A percentile compares a stretch with the other conserved stretches of the same genome.
Evolutionary conservation across 805 yeast species (phyloP).

Genomic region (Candida rishiriensis): DNA sequence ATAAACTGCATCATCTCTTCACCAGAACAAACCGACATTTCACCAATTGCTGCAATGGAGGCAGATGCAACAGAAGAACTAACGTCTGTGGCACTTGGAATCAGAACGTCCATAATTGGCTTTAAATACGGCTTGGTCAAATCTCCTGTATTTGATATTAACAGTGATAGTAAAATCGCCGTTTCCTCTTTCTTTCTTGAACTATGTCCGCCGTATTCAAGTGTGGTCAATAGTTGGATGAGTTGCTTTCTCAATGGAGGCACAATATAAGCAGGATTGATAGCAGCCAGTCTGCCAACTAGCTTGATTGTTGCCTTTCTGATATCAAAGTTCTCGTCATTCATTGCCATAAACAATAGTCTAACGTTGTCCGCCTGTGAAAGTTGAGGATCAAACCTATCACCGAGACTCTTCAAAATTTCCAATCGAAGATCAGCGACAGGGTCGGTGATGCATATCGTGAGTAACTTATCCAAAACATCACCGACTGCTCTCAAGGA

Average conservation of each 20-base stretch:
- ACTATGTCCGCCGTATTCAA: slow-evolving; percentile 76
- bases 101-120: slow-evolving; percentile 80
- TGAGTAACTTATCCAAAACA: slow-evolving; percentile 72
- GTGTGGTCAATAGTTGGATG: slow-evolving; percentile 77
- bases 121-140: slow-evolving; percentile 88
- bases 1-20: slow-evolving; percentile 73
- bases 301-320: slow-evolving; percentile 73
- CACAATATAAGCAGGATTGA: slow-evolving; percentile 93
- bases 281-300: slow-evolving; percentile 77
- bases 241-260: slow-evolving; percentile 87
- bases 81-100: slow-evolving; percentile 69
- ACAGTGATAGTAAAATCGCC: slow-evolving; percentile 65
- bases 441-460: slow-evolving; percentile 86
- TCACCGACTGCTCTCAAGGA: slow-evolving; percentile 81
- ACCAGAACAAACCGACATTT: slow-evolving; percentile 82
- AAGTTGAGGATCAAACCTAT: slow-evolving; percentile 81
- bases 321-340: slow-evolving; percentile 85
- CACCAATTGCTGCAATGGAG: slow-evolving; percentile 84
- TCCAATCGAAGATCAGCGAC: slow-evolving; percentile 79
- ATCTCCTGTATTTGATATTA: slow-evolving; percentile 74
- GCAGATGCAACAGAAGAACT: slow-evolving; percentile 83
- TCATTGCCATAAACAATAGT: slow-evolving; percentile 77
- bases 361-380: slow-evolving; percentile 92
- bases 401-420: slow-evolving; percentile 67
- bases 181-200: slow-evolving; percentile 78